Evolutionary conservation across 306 rosid species (phyloP), one percentile per base, ranked within the genome.

Genomic region (Cyclanthera cordifolia): DNA sequence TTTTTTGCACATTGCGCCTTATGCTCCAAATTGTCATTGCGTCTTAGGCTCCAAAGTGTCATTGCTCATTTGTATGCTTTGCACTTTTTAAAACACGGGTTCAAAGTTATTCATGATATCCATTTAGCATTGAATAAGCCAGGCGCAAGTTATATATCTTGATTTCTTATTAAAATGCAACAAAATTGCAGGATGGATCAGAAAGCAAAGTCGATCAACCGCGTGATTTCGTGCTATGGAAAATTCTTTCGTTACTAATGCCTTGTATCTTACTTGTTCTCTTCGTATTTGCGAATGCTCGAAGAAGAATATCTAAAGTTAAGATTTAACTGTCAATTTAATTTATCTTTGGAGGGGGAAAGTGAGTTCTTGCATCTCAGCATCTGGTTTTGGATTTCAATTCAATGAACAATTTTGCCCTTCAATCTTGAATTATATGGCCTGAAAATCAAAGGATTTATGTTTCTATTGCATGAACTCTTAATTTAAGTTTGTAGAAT

Each of bases 221-320:
- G 13, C 70, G 70, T 51, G 79, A 67, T 47, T 56, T 77, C 39
- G 54, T 57, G 24, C 51, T 75, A 56, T 80, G 86, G 90, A 84
- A 79, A 78, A 46, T 64, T 54, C 52, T 84, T 69, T 74, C 84
- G 0, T 23, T 82, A n/a, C 74, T 78, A 59, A 67, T 71, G 72
- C 41, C 80, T 69, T 19, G 66, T 64, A 71, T 72, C 81, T 65
- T 82, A 75, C 43, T 82, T 76, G 52, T 76, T 56, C 74, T 75
- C 72, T 23, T 81, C 72, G 60, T 84, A 72, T 67, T 81, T 85
- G 87, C 82, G 63, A 84, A 84, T 79, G 80, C 78, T 24, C 86
- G 85, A 76, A 85, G 94, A 83, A 88, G 89, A 85, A 79, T 79
- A 60, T 85, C 24, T 16, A 92, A 92, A 82, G 72, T 85, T 78